Percentiles rank a stretch among this genome's conserved stretches.
These are phyloP conservation scores for Pyrrhoderma noxium DNA, from an alignment of 1,284 basidiomycete species.

Conservation along the genomic window DNA sequence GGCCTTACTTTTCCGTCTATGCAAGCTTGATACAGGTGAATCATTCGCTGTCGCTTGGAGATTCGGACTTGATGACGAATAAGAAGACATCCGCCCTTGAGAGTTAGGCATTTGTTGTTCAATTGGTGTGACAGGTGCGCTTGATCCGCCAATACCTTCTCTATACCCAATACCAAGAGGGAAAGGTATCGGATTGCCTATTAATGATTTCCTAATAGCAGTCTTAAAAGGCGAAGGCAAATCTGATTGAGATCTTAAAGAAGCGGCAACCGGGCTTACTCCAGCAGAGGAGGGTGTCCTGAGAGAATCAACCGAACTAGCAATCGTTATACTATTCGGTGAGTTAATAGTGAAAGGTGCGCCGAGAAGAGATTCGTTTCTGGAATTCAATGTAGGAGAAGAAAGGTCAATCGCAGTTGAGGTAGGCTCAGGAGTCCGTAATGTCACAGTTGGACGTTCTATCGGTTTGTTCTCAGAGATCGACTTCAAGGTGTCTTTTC, in stretches of 20 bases:
- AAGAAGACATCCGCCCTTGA: constrained; percentile 2
- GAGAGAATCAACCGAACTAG: constrained; percentile 11
- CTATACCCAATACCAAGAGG: constrained; percentile 1
- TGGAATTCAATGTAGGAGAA: constrained; percentile 1
- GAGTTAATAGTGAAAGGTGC: constrained; percentile 5
- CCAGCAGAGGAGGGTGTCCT: constrained; percentile 11
- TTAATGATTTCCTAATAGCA: constrained; percentile 10
- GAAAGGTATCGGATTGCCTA: constrained; percentile 12
- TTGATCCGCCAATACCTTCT: not conserved
- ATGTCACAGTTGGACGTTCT: too few relatives aligned
- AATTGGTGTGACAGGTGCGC: constrained; percentile 13
- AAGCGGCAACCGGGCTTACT: not conserved
- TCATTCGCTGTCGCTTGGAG: not conserved
- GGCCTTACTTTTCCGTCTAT: constrained; percentile 15
- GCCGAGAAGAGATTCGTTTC: constrained; percentile 6
- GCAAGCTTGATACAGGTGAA: not conserved
- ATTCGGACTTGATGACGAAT: constrained; percentile 16
- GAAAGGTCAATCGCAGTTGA: not conserved
- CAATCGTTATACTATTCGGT: not conserved
- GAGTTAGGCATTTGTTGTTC: not conserved
- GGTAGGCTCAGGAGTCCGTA: too few relatives aligned
- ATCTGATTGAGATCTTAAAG: constrained; percentile 11
- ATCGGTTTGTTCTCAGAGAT: too few relatives aligned
- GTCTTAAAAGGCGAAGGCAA: constrained; percentile 10
- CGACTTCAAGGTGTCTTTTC: too few relatives aligned